Base-by-base conservation (phyloP, 805 yeast genomes). In the Myxozyma udenii region DNA sequence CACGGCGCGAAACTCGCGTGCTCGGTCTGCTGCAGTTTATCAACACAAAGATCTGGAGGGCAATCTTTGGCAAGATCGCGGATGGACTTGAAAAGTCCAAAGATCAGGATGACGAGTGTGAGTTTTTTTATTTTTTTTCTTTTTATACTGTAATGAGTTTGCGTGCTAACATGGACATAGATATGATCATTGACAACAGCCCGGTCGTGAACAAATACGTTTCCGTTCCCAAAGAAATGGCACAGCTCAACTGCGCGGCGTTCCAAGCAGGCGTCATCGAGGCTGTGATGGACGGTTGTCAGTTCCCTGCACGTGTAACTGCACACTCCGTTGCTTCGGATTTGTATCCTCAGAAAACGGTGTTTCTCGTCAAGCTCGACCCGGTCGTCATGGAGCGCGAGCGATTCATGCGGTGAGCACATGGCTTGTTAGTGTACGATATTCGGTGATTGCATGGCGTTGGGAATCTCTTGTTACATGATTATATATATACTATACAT, bases 191-290 rank as follows among this genome's bases (percentile, higher is more conserved):
- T 16, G 96, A 88, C 65, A 79, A 83, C 61, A 66, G 74, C 12
- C 96, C 96, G 4, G 61, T 85, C 41, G 73, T 87, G 36, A 75
- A 86, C n/a, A 79, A 78, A 61, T 88, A 75, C 64, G 80, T 88
- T 9, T 80, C 86, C 26, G 83, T 85, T 3, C 96, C 96, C 1
- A 80, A 78, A 60, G 95, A 88, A 58, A 81, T 84, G 64, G 82
- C 85, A 9, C 82, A 81, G 56, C 74, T 87, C 62, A 86, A 85
- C 64, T 85, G 93, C 63, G 82, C 84, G 14, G 90, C 95, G 0
- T 86, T 85, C 64, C 79, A 83, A 1, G 95, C 95, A 0, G 96
- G 96, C 0, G 76, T 88, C 14, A 75, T 87, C 37, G 95, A 88
- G 66, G 95, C 95, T 0, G 81, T 87, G 1, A 70, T 88, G 51